Evolutionary conservation across 1,284 basidiomycete genomes (phyloP).

Genomic region (Hemileia vastatrix): DNA sequence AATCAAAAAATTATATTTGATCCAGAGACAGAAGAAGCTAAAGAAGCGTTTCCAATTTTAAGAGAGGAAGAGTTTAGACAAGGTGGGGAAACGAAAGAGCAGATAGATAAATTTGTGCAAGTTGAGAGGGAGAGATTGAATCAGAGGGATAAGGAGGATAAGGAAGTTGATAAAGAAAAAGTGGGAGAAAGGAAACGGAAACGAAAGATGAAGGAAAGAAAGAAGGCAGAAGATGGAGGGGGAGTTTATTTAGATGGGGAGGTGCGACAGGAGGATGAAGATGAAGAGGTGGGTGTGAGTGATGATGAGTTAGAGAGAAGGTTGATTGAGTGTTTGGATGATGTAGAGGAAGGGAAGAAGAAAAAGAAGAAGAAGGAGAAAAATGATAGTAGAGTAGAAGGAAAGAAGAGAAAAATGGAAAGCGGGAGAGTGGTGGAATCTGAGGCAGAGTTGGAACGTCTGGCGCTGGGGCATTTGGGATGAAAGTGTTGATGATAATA

Average conservation of each 20-base stretch:
- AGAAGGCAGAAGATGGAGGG: constrained; percentile 49
- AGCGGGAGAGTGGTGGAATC: no score
- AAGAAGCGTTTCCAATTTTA: constrained; percentile 64
- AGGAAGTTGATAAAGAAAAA: constrained; percentile 74
- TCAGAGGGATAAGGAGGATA: constrained; percentile 63
- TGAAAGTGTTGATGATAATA: no score
- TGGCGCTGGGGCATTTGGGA: no score
- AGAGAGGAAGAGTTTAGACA: constrained; percentile 60
- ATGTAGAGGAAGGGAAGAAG: no score
- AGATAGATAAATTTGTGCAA: constrained; percentile 60
- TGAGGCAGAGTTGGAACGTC: no score
- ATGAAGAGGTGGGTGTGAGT: constrained; percentile 49
- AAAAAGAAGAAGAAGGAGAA: no score
- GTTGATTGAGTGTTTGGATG: no score
- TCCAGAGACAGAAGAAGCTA: constrained; percentile 66
- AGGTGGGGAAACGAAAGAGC: constrained; percentile 57
- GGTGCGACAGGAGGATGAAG: constrained; percentile 38
- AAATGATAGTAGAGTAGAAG: no score
- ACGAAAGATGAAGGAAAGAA: constrained; percentile 72
- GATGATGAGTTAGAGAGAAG: constrained; percentile 21
- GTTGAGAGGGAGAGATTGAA: constrained; percentile 62
- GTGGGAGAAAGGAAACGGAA: constrained; percentile 73
- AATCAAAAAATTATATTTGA: constrained; percentile 67
- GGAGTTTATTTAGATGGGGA: constrained; percentile 24
- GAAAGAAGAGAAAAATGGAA: no score